Evolutionary conservation across 495 filamentous ascomycete genomes (phyloP).

Genomic region (Penicillium maclennaniae): DNA sequence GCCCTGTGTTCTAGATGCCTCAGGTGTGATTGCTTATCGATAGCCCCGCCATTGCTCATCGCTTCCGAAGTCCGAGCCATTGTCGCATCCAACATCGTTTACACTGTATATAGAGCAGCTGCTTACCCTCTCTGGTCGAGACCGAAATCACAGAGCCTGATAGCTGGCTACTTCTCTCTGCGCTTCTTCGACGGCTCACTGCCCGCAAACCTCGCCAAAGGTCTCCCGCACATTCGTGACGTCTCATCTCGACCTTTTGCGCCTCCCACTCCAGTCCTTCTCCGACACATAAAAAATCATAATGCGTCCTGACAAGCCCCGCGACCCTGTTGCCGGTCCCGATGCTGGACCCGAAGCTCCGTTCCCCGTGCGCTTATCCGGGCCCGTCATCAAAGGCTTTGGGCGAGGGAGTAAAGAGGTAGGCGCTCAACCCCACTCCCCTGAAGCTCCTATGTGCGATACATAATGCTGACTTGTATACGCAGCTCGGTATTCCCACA

Average conservation of each 20-base stretch:
- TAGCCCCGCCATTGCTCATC: conserved; percentile 5
- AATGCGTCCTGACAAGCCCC: conserved; percentile 45
- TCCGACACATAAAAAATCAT: neutral
- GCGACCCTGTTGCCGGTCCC: conserved; percentile 64
- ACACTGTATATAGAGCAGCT: neutral
- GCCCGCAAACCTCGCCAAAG: neutral
- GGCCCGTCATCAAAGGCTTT: conserved; percentile 87
- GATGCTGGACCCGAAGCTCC: conserved; percentile 67
- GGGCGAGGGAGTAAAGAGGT: conserved; percentile 89
- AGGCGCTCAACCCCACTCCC: conserved; percentile 1
- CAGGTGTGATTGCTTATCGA: conserved; percentile 13
- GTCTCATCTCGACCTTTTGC: neutral
- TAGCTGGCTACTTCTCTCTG: neutral
- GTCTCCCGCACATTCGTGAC: neutral
- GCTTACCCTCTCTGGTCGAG: neutral
- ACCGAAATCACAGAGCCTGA: neutral
- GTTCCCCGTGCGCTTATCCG: conserved; percentile 76
- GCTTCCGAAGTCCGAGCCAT: neutral
- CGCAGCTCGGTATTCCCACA: conserved; percentile 86
- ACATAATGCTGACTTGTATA: neutral
- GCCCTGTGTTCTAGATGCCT: conserved; percentile 4
- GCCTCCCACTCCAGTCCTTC: neutral
- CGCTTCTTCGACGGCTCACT: neutral
- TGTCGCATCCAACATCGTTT: neutral
- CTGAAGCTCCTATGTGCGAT: neutral